phyloP scores from a whole-genome alignment of 139 green algal genomes.

The Dunaliella primolecta region DNA sequence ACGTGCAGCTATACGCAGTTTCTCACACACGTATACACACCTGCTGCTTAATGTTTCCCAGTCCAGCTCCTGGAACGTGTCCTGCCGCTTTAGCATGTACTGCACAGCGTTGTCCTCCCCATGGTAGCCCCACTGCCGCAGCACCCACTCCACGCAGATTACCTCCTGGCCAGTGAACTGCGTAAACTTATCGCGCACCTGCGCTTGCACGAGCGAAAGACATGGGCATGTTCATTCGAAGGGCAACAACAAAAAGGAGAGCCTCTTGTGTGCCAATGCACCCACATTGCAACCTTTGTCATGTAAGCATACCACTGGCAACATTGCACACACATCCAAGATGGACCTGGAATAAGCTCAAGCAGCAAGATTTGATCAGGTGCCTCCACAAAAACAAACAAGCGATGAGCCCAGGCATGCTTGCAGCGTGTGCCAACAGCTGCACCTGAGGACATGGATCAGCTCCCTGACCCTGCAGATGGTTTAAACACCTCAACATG shows the following conservation, averaged over 20 bases:
- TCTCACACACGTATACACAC: background rate
- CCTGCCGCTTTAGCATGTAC: constrained; percentile 45
- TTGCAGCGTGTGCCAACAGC: too few species aligned
- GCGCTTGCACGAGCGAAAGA: too few species aligned
- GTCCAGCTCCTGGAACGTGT: constrained; percentile 37
- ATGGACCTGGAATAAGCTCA: too few species aligned
- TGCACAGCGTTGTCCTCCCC: constrained; percentile 38
- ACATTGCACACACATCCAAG: background rate
- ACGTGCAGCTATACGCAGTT: background rate
- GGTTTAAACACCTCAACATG: too few species aligned
- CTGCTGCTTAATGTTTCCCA: constrained; percentile 44
- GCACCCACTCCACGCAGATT: constrained; percentile 42
- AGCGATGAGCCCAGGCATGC: too few species aligned
- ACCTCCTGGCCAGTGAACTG: constrained; percentile 48
- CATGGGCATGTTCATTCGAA: background rate
- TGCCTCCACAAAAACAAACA: too few species aligned
- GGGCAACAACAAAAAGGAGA: background rate
- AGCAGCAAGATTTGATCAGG: too few species aligned
- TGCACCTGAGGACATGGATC: too few species aligned
- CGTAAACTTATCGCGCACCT: constrained; percentile 45
- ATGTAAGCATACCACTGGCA: background rate
- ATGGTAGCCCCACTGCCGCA: constrained; percentile 39
- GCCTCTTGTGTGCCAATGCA: background rate
- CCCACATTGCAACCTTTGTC: background rate
- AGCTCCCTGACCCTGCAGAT: too few species aligned